A percentile compares a stretch with the other conserved stretches of the same genome.
Evolutionary conservation across 2,329 filamentous ascomycete species (phyloP).

Genomic region (Xylariales sp.): DNA sequence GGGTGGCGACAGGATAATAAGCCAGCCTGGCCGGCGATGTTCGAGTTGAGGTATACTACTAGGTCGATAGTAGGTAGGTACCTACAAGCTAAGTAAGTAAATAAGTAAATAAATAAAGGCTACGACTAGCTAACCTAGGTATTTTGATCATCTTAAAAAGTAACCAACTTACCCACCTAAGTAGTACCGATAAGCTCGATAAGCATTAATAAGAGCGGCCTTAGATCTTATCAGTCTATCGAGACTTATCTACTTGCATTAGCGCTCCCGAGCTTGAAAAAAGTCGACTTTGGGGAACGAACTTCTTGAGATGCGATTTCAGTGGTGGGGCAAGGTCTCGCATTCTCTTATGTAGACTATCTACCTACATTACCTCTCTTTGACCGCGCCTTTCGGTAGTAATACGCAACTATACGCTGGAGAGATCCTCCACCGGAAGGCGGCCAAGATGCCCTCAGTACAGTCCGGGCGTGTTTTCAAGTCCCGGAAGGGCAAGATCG

Average conservation of each 20-base stretch:
- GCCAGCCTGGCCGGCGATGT: not conserved
- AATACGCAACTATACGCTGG: constrained; percentile 31
- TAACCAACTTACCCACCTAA: too few species aligned
- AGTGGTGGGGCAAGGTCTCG: constrained; percentile 40
- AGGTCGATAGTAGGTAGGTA: too few species aligned
- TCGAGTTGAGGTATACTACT: not conserved
- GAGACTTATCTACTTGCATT: constrained; percentile 40
- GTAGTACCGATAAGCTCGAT: constrained; percentile 10
- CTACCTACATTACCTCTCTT: not conserved
- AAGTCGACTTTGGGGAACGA: constrained; percentile 39
- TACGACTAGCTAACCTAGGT: too few species aligned
- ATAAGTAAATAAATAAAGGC: too few species aligned
- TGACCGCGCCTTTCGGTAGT: constrained; percentile 13
- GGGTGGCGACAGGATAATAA: not conserved
- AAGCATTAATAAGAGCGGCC: constrained; percentile 12
- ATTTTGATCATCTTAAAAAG: too few species aligned
- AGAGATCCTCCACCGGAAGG: constrained; percentile 19
- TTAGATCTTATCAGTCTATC: constrained; percentile 27
- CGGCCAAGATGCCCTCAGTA: constrained; percentile 68
- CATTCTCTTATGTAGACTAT: not conserved
- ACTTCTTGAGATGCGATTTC: constrained; percentile 34
- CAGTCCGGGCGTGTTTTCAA: constrained; percentile 76
- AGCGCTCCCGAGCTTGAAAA: constrained; percentile 41
- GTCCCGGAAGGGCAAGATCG: constrained; percentile 74
- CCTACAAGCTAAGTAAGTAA: not conserved